A percentile compares a stretch with the other conserved stretches of the same genome.
Conservation (phyloP, 202 grass and related monocot genomes). For the Zoysia matrella region DNA sequence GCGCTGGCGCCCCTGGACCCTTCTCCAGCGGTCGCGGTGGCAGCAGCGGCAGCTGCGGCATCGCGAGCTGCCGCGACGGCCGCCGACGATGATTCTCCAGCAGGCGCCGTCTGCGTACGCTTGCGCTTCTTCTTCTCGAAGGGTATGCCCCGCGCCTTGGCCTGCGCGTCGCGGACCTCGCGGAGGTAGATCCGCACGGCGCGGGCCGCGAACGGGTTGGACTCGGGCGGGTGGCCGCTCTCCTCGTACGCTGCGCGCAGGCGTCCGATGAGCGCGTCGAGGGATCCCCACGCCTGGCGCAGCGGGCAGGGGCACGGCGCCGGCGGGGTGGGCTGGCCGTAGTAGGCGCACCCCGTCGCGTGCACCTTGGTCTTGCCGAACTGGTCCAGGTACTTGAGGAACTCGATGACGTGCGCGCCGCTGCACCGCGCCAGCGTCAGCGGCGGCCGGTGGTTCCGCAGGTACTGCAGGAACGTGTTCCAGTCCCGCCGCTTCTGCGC, state of each 20-base stretch:
- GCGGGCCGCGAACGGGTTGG: constrained; percentile 79
- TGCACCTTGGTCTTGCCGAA: constrained; percentile 99
- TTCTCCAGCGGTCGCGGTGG: neutral
- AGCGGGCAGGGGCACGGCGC: constrained; percentile 58
- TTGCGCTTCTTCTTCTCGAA: constrained; percentile 88
- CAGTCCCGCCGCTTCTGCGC: constrained; percentile 97
- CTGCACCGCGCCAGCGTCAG: constrained; percentile 93
- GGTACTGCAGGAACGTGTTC: constrained; percentile 99
- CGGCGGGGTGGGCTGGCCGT: constrained; percentile 60
- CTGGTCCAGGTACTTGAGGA: constrained; percentile 93
- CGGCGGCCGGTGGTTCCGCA: constrained; percentile 92
- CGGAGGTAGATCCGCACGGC: constrained; percentile 77
- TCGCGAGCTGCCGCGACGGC: neutral
- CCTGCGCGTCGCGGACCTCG: constrained; percentile 36
- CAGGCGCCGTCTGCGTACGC: constrained; percentile 37
- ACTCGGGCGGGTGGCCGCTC: constrained; percentile 64
- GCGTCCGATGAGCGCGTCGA: constrained; percentile 82
- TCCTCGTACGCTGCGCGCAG: constrained; percentile 84
- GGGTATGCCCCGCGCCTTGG: constrained; percentile 73
- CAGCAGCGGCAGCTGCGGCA: neutral
- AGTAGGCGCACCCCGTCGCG: constrained; percentile 66
- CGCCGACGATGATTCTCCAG: neutral
- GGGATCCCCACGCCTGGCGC: constrained; percentile 80
- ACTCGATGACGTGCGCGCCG: constrained; percentile 98
- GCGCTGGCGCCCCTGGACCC: constrained; percentile 8